These are phyloP conservation scores for Zygosaccharomyces bailii DNA, from an alignment of 805 yeast species.

Conservation along the genomic window DNA sequence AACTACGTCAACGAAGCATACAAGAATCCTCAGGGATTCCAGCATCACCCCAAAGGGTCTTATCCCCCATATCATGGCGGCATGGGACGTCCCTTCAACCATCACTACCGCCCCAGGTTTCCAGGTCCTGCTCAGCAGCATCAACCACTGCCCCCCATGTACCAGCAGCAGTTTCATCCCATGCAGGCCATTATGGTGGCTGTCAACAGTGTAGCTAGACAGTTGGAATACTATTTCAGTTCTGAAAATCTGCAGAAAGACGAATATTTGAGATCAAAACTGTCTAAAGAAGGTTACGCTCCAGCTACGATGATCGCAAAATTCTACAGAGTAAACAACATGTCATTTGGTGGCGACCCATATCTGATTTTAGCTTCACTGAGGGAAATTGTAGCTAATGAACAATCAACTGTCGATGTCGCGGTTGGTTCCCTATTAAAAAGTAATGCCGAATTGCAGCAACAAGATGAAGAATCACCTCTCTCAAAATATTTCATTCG, in stretches of 20 bases:
- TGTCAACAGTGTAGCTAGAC: conserved; percentile 41
- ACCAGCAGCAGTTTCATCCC: conserved; percentile 23
- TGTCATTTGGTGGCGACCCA: conserved; percentile 53
- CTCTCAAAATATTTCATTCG: conserved; percentile 31
- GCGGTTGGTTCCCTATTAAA: conserved; percentile 21
- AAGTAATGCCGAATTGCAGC: conserved; percentile 6
- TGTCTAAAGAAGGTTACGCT: conserved; percentile 39
- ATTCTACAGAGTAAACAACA: conserved; percentile 69
- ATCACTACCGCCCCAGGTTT: conserved; percentile 14
- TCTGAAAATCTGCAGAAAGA: conserved; percentile 85
- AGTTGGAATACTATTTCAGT: conserved; percentile 88
- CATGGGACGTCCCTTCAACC: conserved; percentile 16
- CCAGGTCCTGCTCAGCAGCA: conserved; percentile 22
- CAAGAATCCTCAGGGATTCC: conserved; percentile 11
- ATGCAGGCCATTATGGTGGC: conserved; percentile 29
- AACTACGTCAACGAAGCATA: conserved; percentile 14
- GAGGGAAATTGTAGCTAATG: conserved; percentile 33
- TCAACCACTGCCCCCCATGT: conserved; percentile 17
- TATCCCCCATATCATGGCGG: conserved; percentile 14
- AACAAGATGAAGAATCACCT: conserved; percentile 10
- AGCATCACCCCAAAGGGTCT: conserved; percentile 8
- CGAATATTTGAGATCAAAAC: conserved; percentile 71
- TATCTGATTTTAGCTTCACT: conserved; percentile 40
- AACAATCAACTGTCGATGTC: conserved; percentile 30
- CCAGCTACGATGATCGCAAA: conserved; percentile 33